Evolutionary conservation across 768 basidiomycete species (phyloP), one percentile per base, ranked within the genome.

Genomic region (Lentinula edodes): DNA sequence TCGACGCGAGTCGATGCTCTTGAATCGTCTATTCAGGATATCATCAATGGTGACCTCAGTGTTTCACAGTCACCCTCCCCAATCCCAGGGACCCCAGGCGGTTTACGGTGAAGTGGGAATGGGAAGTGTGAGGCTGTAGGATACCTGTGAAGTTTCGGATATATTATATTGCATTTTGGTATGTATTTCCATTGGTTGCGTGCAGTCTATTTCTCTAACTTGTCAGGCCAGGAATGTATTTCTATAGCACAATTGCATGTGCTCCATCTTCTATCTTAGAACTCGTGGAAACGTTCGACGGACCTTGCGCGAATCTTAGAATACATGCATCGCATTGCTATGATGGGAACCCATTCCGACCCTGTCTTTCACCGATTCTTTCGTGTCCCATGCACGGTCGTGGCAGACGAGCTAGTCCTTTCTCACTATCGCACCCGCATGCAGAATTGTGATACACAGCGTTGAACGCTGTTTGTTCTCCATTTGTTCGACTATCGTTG

Each of bases 1-100:
- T 95, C 94, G 1, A 83, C 84, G 42, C 84, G 95, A 48, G 94
- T 97, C 20, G 94, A 97, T 68, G 84, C 90, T 16, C 79, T 97
- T 35, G 95, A 97, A 70, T 86, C 86, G 16, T 86, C 94, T 10
- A 95, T 97, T 60, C 92, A 95, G 66, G 94, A 96, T 68, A 90
- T 96, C 52, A 94, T 97, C 69, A 91, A 88, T 63, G 86, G 85
- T 34, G 90, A 90, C 62, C 72, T 83, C 15, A 84, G 79, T 65
- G 74, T 85, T 42, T 83, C 87, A 10, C 83, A 85, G 64, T 89
- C 88, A 4, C 87, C 89, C 6, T 79, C 84, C 3, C 81, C 80
- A 35, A 43, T 41, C n/a, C 58, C 58, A 35, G 58, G 64, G 65
- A 20, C 74, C 74, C 48, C 51, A 9, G 46, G 58, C 35, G 52